Percentiles rank a stretch among this genome's conserved stretches.
phyloP scores from a whole-genome alignment of 2,329 filamentous ascomycete genomes.

The Colletotrichum orbiculare region DNA sequence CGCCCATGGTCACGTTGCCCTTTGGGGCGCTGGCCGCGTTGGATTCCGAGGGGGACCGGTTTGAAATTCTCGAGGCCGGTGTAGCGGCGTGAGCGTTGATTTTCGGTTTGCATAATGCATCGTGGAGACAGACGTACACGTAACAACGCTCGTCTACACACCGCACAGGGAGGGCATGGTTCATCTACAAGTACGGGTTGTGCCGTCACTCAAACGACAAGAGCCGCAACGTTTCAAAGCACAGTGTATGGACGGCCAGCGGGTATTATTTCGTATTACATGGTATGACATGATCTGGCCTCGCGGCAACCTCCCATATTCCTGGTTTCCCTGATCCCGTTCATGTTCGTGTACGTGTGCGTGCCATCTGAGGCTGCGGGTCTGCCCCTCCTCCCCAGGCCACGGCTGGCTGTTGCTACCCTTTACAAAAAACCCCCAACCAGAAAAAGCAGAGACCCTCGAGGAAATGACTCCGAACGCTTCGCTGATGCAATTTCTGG shows the following conservation, averaged over 20 bases:
- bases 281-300: constrained; percentile 2
- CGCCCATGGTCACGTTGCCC: constrained; percentile 54
- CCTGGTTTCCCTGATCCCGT: constrained; percentile 4
- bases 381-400: neutral
- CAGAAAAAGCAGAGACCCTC: constrained; percentile 27
- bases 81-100: neutral
- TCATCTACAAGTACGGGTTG: too few relatives aligned
- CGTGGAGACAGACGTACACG: too few relatives aligned
- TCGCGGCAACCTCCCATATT: constrained; percentile 6
- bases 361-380: neutral
- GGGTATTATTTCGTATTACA: constrained; percentile 35
- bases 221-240: neutral
- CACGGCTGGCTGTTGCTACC: constrained; percentile 13
- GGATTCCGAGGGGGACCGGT: constrained; percentile 51
- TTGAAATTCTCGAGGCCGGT: constrained; percentile 44
- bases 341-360: constrained; percentile 24
- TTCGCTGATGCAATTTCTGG: constrained; percentile 39
- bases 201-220: too few relatives aligned
- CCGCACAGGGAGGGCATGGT: too few relatives aligned
- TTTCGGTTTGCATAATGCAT: too few relatives aligned
- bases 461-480: constrained; percentile 38
- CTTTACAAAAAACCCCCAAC: constrained; percentile 10
- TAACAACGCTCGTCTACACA: too few relatives aligned
- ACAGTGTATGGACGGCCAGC: neutral
- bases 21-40: constrained; percentile 50